A percentile compares a stretch with the other conserved stretches of the same genome.
Conservation (phyloP, 208 protist genomes). For the Crithidia thermophila region DNA sequence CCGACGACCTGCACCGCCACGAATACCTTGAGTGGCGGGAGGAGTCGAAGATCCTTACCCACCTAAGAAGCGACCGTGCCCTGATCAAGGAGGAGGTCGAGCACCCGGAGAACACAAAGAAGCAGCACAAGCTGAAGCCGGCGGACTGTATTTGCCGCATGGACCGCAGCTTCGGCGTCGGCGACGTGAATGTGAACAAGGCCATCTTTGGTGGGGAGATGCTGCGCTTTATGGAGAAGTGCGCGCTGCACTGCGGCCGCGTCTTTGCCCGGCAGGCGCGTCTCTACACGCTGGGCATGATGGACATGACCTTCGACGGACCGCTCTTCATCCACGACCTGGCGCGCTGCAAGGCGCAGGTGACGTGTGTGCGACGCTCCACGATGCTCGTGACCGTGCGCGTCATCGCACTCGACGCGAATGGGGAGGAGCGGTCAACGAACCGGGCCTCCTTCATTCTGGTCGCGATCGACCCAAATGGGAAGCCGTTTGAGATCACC, state of each 20-base stretch:
- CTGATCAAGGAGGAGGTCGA: constrained; percentile 28
- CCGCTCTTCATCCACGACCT: constrained; percentile 44
- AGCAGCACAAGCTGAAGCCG: constrained; percentile 30
- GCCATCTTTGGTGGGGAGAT: constrained; percentile 64
- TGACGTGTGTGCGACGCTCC: constrained; percentile 43
- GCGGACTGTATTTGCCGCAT: constrained; percentile 16
- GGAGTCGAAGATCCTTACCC: background rate
- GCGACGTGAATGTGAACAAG: constrained; percentile 51
- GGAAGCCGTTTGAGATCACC: constrained; percentile 25
- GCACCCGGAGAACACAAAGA: constrained; percentile 34
- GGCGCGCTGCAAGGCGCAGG: constrained; percentile 36
- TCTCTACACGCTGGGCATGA: constrained; percentile 51
- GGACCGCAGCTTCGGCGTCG: constrained; percentile 33
- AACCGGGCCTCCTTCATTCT: constrained; percentile 58
- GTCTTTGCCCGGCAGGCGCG: constrained; percentile 41
- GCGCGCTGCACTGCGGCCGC: constrained; percentile 61
- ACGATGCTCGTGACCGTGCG: constrained; percentile 41
- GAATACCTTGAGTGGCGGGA: constrained; percentile 30
- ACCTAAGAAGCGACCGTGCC: background rate
- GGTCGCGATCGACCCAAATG: constrained; percentile 29
- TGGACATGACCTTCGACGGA: constrained; percentile 55
- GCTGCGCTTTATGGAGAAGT: constrained; percentile 55
- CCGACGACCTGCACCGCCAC: constrained; percentile 27
- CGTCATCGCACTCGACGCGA: constrained; percentile 22
- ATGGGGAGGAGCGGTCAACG: constrained; percentile 26